Evolutionary conservation across 1,139 yeast genomes (phyloP), one percentile per base, ranked within the genome.

Genomic region (Lodderomyces beijingensis): DNA sequence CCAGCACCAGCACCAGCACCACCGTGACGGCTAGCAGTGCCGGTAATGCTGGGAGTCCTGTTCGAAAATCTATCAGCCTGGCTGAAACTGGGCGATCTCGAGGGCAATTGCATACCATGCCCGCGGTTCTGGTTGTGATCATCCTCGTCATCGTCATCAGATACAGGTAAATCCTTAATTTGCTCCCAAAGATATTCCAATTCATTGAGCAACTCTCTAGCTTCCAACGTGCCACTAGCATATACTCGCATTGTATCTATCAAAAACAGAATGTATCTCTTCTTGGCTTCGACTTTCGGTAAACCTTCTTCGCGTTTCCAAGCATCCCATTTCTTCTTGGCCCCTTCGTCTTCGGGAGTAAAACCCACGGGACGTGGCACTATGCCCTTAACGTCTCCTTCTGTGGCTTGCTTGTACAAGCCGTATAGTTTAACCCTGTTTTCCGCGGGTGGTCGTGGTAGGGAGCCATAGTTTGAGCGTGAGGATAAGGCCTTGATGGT

Each of bases 391-490:
- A 82, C 87, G 51, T 86, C 77, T 2, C 95, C 95, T 55, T 84
- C 94, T 4, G 93, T 84, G 3, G 95, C 89, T 51, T 86, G 95
- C 49, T 86, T 86, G 58, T 85, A 86, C 32, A 86, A 66, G 0
- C 95, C 95, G 53, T 86, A 86, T 6, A 86, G 65, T 39, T 70
- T 71, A 37, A 82, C 77, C 20, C 95, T 57, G 40, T 70, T 76
- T 35, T 79, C 84, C 2, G 86, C 77, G 1, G 94, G 89, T 0
- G 95, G 95, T 29, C 89, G 70, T 0, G 93, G 86, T 30, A 84
- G 62, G 6, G 84, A 67, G n/a, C 82, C 81, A 34, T 79, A 72
- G 35, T 79, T 79, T 11, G 83, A 70, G 31, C 84, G 66, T 5
- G 84, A 73, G 7, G 91, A 79, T 33, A 86, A 63, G 4, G 88